Base-by-base conservation (phyloP, 805 yeast genomes). In the Metschnikowia henanensis region DNA sequence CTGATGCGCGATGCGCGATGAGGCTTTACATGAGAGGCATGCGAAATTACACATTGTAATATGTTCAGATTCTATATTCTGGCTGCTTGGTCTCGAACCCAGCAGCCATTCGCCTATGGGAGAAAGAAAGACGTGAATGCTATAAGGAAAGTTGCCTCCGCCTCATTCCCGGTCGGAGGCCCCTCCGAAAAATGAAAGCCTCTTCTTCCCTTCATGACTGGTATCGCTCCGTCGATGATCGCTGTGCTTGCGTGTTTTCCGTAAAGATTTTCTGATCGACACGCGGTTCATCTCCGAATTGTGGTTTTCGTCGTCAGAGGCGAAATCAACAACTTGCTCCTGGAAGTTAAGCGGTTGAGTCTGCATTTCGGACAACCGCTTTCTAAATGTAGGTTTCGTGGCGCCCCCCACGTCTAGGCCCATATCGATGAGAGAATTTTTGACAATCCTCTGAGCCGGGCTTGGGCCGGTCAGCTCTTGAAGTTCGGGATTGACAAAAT, bases 301-400 rank as follows among this genome's bases (percentile, higher is more conserved):
- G 37, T 62, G 59, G 43, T 64, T 66, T 43, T 72, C 76, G 49
- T 72, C 75, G 48, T 72, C 76, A 10, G 74, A 68, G 1, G 70
- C 76, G 61, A 70, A 72, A 50, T 72, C 76, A 43, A 72, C 64
- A 3, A 70, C 73, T 46, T 72, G 73, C 50, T 72, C 75, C 47
- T 68, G 68, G 23, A 70, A 64, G 21, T 53, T 61, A 30, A 69
- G 51, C 8, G 60, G 53, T 4, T 68, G 70, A 15, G 56, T 51
- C 37, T 58, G 63, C 20, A 56, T 50, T 4, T 63, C 59, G 1
- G 66, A 53, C 12, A 63, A 47, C 36, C 65, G 51, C 51, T 68
- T 70, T 45, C 65, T 69, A 51, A 59, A 66, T 37, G 52, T 60
- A 3, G 66, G 70, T 37, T 57, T 60, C 9, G 34, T 26, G 15